phyloP scores from a whole-genome alignment of 352 stramenopile genomes.

The Globisporangium takayamanum region DNA sequence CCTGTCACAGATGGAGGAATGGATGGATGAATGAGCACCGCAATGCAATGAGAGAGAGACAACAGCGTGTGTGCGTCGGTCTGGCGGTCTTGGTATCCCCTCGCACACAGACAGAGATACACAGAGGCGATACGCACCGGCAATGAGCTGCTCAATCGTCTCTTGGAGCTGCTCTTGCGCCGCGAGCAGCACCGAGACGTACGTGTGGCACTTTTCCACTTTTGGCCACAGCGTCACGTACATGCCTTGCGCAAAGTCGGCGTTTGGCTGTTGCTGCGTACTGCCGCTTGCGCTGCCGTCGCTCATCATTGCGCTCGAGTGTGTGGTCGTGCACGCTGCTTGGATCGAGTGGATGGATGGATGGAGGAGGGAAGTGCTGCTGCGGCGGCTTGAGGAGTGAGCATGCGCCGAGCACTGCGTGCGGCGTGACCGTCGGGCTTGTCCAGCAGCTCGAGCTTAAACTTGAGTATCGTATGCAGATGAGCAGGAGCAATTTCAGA shows the following conservation, averaged over 20 bases:
- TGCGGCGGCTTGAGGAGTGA: too few species aligned
- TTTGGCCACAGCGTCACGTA: slow-evolving; percentile 81
- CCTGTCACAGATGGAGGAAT: slow-evolving; percentile 15
- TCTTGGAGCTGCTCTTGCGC: slow-evolving; percentile 68
- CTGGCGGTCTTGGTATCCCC: too few species aligned
- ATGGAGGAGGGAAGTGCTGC: too few species aligned
- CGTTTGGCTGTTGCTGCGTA: slow-evolving; percentile 5
- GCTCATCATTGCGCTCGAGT: slow-evolving; percentile 7
- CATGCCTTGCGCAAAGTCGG: slow-evolving; percentile 62
- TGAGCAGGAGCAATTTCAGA: too few species aligned
- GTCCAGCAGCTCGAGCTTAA: too few species aligned
- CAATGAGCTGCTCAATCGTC: slow-evolving; percentile 55
- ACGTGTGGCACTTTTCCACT: slow-evolving; percentile 72
- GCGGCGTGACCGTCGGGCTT: too few species aligned
- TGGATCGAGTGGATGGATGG: too few species aligned
- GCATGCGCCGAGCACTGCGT: too few species aligned
- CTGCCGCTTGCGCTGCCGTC: background rate
- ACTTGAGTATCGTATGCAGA: too few species aligned
- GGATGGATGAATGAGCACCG: too few species aligned
- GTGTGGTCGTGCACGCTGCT: too few species aligned
- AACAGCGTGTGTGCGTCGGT: too few species aligned
- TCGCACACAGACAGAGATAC: background rate
- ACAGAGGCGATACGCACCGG: slow-evolving; percentile 20
- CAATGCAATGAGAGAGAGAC: background rate
- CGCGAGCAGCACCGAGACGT: slow-evolving; percentile 60